Evolutionary conservation across 2,329 filamentous ascomycete genomes (phyloP).

Genomic region (Microsporum ferrugineum): DNA sequence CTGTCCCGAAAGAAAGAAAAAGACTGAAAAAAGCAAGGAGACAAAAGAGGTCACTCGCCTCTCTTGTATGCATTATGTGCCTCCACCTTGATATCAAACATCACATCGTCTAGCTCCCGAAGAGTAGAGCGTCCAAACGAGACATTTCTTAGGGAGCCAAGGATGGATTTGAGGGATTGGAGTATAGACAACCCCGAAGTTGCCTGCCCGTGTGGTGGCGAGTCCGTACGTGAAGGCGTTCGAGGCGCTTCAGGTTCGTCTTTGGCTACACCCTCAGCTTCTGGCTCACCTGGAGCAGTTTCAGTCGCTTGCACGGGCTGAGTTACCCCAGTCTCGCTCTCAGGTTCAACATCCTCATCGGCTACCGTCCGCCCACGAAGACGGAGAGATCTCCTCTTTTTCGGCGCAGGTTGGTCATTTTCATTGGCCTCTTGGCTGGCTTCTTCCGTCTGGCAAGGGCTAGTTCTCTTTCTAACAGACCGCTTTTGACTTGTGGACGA

Average conservation of each 20-base stretch:
- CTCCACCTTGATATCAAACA: slow-evolving; percentile 67
- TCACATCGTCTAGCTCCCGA: slow-evolving; percentile 60
- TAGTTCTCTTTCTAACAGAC: background rate
- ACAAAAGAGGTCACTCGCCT: slow-evolving; percentile 12
- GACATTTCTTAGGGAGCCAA: slow-evolving; percentile 49
- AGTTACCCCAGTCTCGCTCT: background rate
- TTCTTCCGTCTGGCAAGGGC: background rate
- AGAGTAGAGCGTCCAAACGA: slow-evolving; percentile 55
- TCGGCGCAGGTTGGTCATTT: background rate
- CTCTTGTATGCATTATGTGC: slow-evolving; percentile 59
- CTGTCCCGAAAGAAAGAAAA: background rate
- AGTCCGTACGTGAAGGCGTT: background rate
- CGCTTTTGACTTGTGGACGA: background rate
- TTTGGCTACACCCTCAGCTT: background rate
- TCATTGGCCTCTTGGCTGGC: background rate
- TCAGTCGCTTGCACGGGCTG: background rate
- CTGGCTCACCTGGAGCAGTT: background rate
- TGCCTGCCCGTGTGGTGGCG: background rate
- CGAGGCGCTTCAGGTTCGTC: background rate
- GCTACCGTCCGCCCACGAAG: slow-evolving; percentile 18
- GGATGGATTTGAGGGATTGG: slow-evolving; percentile 42
- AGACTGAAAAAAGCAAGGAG: background rate
- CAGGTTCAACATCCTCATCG: background rate
- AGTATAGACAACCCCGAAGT: slow-evolving; percentile 34
- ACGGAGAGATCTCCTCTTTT: slow-evolving; percentile 25